A percentile compares a stretch with the other conserved stretches of the same genome.
Evolutionary conservation across 2,329 filamentous ascomycete genomes (phyloP).

Genomic region (Fusarium compactum): DNA sequence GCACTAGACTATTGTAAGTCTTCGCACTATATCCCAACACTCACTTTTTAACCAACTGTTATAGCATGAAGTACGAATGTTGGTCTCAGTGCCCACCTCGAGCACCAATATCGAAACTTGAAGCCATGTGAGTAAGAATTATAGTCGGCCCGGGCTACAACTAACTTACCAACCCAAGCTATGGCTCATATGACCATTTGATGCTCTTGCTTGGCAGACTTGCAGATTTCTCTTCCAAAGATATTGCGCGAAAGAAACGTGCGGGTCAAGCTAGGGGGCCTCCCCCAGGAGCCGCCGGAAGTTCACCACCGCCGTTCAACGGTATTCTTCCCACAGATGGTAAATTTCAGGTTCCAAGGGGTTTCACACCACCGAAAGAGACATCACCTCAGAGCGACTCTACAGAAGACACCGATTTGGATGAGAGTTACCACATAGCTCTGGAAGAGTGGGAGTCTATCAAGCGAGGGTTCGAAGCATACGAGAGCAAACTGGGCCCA

Average conservation of each 20-base stretch:
- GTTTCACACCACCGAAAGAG: slow-evolving; percentile 65
- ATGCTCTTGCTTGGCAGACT: slow-evolving; percentile 84
- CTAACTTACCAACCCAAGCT: slow-evolving; percentile 63
- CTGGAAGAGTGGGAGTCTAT: slow-evolving; percentile 84
- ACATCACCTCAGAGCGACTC: slow-evolving; percentile 58
- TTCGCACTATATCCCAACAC: not conserved
- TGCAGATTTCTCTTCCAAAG: slow-evolving; percentile 80
- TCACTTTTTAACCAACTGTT: slow-evolving; percentile 33
- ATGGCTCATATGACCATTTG: slow-evolving; percentile 90
- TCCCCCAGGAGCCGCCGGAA: slow-evolving; percentile 44
- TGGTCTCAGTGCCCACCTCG: slow-evolving; percentile 93
- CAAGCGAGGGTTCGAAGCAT: slow-evolving; percentile 74
- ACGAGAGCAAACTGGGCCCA: slow-evolving; percentile 74
- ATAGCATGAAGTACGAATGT: slow-evolving; percentile 79
- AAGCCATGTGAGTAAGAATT: slow-evolving; percentile 71
- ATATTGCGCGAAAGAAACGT: slow-evolving; percentile 81
- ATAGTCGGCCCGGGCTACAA: too few species aligned
- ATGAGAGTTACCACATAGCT: slow-evolving; percentile 75
- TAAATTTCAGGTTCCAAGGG: slow-evolving; percentile 63
- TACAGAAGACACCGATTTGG: slow-evolving; percentile 68
- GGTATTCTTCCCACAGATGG: slow-evolving; percentile 68
- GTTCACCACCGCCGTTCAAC: slow-evolving; percentile 61
- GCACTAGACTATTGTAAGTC: slow-evolving; percentile 85
- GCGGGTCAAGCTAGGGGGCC: slow-evolving; percentile 56
- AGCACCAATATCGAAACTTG: slow-evolving; percentile 79